Percentiles rank a stretch among this genome's conserved stretches.
Conservation (phyloP, 2,329 filamentous ascomycete species). For the Neopestalotiopsis sp. region DNA sequence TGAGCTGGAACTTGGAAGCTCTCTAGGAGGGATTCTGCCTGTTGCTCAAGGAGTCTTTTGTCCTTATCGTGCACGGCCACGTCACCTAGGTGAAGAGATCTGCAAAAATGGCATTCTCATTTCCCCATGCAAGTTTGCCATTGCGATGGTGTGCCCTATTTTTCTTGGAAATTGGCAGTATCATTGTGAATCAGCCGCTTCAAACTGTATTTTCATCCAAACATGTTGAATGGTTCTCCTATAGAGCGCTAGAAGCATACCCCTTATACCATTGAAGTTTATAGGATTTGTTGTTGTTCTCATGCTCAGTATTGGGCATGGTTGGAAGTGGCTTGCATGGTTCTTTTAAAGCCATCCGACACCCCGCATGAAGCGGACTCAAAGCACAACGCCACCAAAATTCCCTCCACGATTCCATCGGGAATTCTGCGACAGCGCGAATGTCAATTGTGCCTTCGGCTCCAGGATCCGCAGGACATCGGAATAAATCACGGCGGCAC, state of each 20-base stretch:
- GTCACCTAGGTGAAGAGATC: background rate
- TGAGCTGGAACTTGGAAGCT: too few species aligned
- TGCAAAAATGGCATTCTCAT: conserved; percentile 4
- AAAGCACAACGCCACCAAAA: background rate
- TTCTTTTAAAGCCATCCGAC: background rate
- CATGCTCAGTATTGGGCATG: background rate
- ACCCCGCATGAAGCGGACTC: background rate
- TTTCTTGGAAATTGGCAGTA: background rate
- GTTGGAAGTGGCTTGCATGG: too few species aligned
- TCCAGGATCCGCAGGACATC: background rate
- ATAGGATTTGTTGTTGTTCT: too few species aligned
- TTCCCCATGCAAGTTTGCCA: background rate
- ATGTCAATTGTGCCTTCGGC: background rate
- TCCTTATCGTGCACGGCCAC: background rate
- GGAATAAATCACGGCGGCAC: background rate
- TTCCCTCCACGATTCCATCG: background rate
- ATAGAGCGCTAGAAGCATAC: background rate
- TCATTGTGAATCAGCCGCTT: background rate
- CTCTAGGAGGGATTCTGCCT: background rate
- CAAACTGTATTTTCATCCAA: background rate
- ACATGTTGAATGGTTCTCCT: background rate
- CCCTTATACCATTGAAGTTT: background rate
- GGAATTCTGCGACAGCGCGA: background rate
- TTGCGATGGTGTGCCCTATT: background rate
- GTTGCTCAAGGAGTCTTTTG: background rate